phyloP scores from a whole-genome alignment of 176 grass and related monocot species.

The Aegilops longissima region DNA sequence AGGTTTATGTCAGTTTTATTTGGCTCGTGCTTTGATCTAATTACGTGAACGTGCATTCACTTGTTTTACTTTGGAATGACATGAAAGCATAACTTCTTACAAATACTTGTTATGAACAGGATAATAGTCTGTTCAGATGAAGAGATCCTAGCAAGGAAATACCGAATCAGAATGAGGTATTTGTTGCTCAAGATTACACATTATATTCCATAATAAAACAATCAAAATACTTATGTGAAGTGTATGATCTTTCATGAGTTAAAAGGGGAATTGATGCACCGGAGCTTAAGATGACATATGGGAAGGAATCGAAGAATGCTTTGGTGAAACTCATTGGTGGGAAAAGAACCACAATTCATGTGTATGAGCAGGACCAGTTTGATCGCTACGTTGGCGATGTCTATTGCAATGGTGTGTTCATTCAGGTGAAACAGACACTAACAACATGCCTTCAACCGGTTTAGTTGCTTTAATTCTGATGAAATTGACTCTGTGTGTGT shows the following conservation, averaged over 20 bases:
- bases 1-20: neutral
- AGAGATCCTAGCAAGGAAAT: constrained; percentile 55
- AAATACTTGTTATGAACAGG: constrained; percentile 33
- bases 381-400: constrained; percentile 55
- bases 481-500: neutral
- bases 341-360: constrained; percentile 48
- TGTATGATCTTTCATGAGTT: constrained; percentile 10
- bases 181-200: neutral
- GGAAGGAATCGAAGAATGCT: constrained; percentile 50
- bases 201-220: neutral
- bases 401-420: constrained; percentile 53
- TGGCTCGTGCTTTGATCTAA: neutral
- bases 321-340: constrained; percentile 53
- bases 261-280: constrained; percentile 73
- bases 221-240: neutral
- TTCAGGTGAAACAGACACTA: constrained; percentile 42
- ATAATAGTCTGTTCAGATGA: constrained; percentile 20
- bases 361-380: constrained; percentile 54
- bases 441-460: neutral
- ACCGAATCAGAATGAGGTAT: constrained; percentile 74
- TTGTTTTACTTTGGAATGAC: neutral
- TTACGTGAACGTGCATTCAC: neutral
- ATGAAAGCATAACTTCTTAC: neutral
- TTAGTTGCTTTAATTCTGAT: constrained; percentile 19
- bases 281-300: constrained; percentile 50